Conservation (phyloP, 2,329 filamentous ascomycete species). For the Fusarium kyushuense region DNA sequence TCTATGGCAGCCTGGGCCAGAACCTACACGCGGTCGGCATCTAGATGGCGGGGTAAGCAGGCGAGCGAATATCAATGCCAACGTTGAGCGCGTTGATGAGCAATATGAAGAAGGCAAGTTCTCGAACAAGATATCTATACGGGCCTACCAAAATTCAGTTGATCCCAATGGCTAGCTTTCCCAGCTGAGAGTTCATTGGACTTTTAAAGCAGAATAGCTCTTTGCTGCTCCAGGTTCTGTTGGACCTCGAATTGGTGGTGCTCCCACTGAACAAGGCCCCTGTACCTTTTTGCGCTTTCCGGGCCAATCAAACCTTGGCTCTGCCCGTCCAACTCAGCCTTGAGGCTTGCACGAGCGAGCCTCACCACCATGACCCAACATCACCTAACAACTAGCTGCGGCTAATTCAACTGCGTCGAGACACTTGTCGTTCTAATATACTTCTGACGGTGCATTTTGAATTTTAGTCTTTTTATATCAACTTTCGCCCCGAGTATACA, state of each 20-base stretch:
- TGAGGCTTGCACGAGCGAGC: conserved; percentile 40
- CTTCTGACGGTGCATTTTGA: not conserved
- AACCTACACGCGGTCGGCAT: conserved; percentile 34
- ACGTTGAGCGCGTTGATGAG: conserved; percentile 1
- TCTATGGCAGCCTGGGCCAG: conserved; percentile 23
- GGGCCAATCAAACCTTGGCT: conserved; percentile 27
- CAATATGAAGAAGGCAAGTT: not conserved
- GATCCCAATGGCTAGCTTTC: not conserved
- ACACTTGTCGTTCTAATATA: not conserved
- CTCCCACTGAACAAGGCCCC: conserved; percentile 18
- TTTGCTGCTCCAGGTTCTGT: conserved; percentile 1
- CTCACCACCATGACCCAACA: conserved; percentile 46
- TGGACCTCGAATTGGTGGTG: conserved; percentile 14
- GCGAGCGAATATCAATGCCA: not conserved
- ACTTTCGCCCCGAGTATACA: not conserved
- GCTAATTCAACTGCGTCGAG: conserved; percentile 28
- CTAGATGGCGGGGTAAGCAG: conserved; percentile 39
- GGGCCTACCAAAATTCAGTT: too few species aligned
- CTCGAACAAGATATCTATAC: not conserved
- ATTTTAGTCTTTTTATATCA: not conserved
- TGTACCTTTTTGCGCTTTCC: conserved; percentile 8
- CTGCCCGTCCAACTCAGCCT: conserved; percentile 39
- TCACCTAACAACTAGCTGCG: conserved; percentile 37
- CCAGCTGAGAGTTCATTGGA: not conserved
- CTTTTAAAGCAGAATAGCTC: not conserved